Base-by-base conservation (phyloP, 2,329 filamentous ascomycete genomes). In the Thelonectria blattea region DNA sequence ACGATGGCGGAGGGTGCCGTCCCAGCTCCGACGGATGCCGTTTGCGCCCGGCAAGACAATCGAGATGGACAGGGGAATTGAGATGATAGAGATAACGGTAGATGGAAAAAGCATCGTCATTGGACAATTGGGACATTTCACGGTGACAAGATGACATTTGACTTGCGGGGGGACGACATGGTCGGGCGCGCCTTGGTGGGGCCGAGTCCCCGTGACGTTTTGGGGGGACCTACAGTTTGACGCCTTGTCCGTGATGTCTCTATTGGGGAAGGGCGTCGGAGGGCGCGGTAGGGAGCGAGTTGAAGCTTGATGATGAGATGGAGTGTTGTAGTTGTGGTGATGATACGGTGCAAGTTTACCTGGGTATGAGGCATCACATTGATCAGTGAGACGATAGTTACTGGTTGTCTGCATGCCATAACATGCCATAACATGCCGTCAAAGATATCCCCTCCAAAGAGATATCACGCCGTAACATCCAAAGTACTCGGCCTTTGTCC, bases 1-100 rank as follows among this genome's bases (percentile, higher is more conserved):
- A 32, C 24, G 46, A 50, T 37, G 34, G 8, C 34, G 34, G 34
- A 37, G 12, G 12, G 6, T 48, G 42, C 27, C 42, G 18, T 30
- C 9, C 10, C 30, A 34, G 30, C 56, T 27, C 49, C 56, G 56
- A 58, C 18, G 56, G 30, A 58, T 58, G 49, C 56, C 56, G 53
- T 39, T 34, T 49, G 18, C 18, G 20, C 47, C 52, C 42, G 42
- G 20, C 41, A 43, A 17, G 41, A 10, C 14, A 17, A 27, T 47
- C 20, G 11, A 27, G 32, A 34, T 34, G 8, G 34, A 37, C 34
- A 37, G 34, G 34, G 34, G 34, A n/a, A n/a, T 30, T 22, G 27
- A 22, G 14, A n/a, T 15, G n/a, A 15, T 15, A 37, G 27, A 27
- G 45, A 30, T 47, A 47, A 24, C 22, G 24, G n/a, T 27, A 15